These are phyloP conservation scores for Croton setiger DNA, from an alignment of 441 rosid genomes.

Conservation along the genomic window DNA sequence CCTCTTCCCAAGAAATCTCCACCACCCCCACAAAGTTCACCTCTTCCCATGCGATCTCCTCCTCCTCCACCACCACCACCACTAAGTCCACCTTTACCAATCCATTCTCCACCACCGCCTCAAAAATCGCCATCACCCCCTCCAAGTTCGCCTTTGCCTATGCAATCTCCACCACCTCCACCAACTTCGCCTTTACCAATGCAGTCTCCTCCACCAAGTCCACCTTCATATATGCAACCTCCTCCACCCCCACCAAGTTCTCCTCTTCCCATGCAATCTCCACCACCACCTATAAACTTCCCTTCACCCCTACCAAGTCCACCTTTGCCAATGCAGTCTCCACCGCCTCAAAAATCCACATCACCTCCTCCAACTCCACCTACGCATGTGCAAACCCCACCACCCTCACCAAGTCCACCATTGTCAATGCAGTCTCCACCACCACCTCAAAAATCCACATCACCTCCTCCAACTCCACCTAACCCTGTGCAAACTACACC, in stretches of 20 bases:
- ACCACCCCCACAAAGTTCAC: neutral
- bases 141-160: neutral
- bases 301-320: too few relatives aligned
- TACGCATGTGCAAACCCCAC: too few relatives aligned
- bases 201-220: slow-evolving; percentile 1
- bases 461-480: too few relatives aligned
- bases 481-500: too few relatives aligned
- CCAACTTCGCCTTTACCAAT: slow-evolving; percentile 17
- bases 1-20: too few relatives aligned
- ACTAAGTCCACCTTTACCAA: neutral
- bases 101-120: slow-evolving; percentile 14
- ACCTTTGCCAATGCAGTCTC: too few relatives aligned
- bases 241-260: slow-evolving; percentile 7
- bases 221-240: neutral
- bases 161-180: slow-evolving; percentile 19
- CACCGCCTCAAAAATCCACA: neutral
- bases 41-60: slow-evolving; percentile 27
- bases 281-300: too few relatives aligned
- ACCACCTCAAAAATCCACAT: too few relatives aligned
- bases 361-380: neutral
- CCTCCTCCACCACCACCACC: slow-evolving; percentile 5
- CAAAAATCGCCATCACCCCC: slow-evolving; percentile 20
- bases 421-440: too few relatives aligned
- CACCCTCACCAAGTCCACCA: too few relatives aligned
- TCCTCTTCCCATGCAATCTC: too few relatives aligned